Evolutionary conservation across 2,329 filamentous ascomycete genomes (phyloP).

Genomic region (Herpotrichia juniperi): DNA sequence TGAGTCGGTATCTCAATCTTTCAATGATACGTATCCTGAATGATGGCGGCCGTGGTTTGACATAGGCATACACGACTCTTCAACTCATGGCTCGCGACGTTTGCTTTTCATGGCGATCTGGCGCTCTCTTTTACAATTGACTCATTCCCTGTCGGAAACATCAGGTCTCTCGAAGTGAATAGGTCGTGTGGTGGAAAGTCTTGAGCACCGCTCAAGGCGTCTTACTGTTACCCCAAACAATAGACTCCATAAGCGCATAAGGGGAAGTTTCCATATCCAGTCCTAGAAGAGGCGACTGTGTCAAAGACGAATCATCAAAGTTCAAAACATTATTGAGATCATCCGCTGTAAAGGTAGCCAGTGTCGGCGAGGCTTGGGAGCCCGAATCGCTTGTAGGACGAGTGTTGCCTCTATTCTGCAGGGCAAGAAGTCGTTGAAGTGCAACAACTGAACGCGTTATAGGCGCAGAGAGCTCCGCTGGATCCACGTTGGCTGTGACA

Average conservation of each 20-base stretch:
- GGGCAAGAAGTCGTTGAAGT: constrained; percentile 49
- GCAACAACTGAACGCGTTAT: constrained; percentile 55
- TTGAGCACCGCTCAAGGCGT: constrained; percentile 19
- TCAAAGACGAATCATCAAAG: constrained; percentile 36
- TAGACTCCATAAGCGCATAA: constrained; percentile 56
- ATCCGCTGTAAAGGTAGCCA: constrained; percentile 42
- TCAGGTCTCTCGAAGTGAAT: not conserved
- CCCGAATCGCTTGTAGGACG: constrained; percentile 33
- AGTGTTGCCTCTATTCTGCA: constrained; percentile 30
- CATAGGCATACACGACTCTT: too few species aligned
- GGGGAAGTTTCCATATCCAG: constrained; percentile 52
- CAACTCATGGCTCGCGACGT: too few species aligned
- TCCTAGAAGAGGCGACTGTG: constrained; percentile 42
- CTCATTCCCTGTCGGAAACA: not conserved
- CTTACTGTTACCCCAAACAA: constrained; percentile 51
- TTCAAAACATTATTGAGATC: constrained; percentile 43
- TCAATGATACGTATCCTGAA: too few species aligned
- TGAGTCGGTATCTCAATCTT: too few species aligned
- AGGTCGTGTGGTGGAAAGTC: not conserved
- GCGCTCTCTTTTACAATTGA: too few species aligned
- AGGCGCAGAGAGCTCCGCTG: constrained; percentile 54
- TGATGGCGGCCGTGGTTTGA: too few species aligned
- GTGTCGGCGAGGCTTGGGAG: constrained; percentile 37
- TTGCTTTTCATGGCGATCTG: too few species aligned
- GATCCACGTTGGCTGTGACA: constrained; percentile 54